These are phyloP conservation scores for Coleophoma crateriformis DNA, from an alignment of 2,329 filamentous ascomycete genomes.

Conservation along the genomic window DNA sequence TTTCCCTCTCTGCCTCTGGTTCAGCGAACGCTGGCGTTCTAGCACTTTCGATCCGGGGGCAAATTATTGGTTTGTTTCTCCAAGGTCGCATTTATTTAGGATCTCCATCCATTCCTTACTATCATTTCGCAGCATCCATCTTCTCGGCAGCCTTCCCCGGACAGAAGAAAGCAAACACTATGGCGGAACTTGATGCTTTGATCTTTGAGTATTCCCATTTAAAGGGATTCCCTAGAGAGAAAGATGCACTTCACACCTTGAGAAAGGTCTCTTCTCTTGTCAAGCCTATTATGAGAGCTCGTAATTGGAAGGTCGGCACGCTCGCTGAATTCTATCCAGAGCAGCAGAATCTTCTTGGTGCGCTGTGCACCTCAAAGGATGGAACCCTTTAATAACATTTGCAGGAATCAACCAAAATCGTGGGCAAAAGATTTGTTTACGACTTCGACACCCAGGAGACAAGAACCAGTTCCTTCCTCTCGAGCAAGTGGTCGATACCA, in stretches of 20 bases:
- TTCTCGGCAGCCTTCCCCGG: not conserved
- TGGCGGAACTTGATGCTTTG: conserved; percentile 35
- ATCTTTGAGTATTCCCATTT: conserved; percentile 47
- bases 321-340: conserved; percentile 83
- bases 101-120: not conserved
- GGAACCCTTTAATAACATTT: not conserved
- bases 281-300: conserved; percentile 90
- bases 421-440: conserved; percentile 75
- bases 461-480: conserved; percentile 71
- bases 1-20: no score
- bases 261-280: conserved; percentile 82
- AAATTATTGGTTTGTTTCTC: not conserved
- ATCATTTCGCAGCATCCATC: not conserved
- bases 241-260: conserved; percentile 54
- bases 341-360: conserved; percentile 67
- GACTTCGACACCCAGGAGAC: conserved; percentile 73
- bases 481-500: conserved; percentile 79
- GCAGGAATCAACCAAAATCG: conserved; percentile 70
- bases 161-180: not conserved
- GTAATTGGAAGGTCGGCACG: conserved; percentile 72
- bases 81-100: not conserved
- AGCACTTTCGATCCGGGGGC: conserved; percentile 2
- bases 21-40: conserved; percentile 6
- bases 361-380: conserved; percentile 4
- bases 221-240: conserved; percentile 38